Base-by-base conservation (phyloP, 805 yeast species). In the Aciculoconidium aculeatum region DNA sequence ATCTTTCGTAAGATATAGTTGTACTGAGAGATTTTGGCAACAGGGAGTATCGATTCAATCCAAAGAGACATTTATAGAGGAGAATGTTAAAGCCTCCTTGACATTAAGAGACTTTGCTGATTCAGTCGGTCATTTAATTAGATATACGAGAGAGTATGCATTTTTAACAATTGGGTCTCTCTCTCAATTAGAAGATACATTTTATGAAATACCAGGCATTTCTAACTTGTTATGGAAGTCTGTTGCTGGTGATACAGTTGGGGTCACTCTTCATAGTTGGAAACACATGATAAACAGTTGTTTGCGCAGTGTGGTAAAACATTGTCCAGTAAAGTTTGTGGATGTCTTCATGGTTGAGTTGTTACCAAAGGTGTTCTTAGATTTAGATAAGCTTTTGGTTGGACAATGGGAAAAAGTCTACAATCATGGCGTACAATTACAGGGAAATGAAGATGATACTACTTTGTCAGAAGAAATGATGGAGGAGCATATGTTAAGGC, bases 11-110 rank as follows among this genome's bases (percentile, higher is more conserved):
- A 72, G 74, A 40, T 80, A 85, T 45, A 80, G 94, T 36, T 81
- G 94, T 28, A 77, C 80, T 51, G 99, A 92, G 60, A 68, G 97
- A 46, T 92, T 92, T 53, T 92, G 99, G 99, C 97, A 94, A 50
- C 94, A 87, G 37, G 98, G 98, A 11, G 94, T 94, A 13, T 84
- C 96, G 1, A 82, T 84, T 34, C 95, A 92, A 56, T 78, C 95
- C 2, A 81, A 85, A 46, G 97, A 92, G 51, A 87, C 92, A 18
- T 94, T 92, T 43, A 80, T 92, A 39, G 95, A 84, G 50, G 97
- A 92, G 50, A 87, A 79, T 46, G 94, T 85, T 34, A 86, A 82
- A 50, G 97, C 98, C 0, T 85, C 92, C 65, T 81, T 82, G 40
- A 88, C 98, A 0, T 61, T 92, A 34, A 72, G 97, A 41, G 98